Conservation (phyloP, 345 rosid species). For the Nasturtium officinale region DNA sequence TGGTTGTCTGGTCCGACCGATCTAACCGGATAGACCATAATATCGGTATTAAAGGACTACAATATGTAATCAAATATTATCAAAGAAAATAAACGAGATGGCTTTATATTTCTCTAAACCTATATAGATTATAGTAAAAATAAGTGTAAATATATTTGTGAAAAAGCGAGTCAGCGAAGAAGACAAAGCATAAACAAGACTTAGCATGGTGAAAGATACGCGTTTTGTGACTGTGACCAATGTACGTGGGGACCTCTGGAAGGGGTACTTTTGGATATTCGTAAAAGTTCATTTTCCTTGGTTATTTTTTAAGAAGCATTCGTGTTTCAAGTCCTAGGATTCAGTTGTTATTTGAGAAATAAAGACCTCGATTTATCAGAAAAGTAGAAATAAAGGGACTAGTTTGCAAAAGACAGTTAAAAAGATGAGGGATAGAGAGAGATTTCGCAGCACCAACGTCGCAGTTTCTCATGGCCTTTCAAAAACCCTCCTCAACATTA, state of each 20-base stretch:
- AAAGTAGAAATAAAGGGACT: neutral
- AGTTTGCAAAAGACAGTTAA: neutral
- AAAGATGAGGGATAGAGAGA: constrained; percentile 5
- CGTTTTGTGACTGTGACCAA: constrained; percentile 14
- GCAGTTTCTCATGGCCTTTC: constrained; percentile 38
- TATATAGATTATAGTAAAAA: neutral
- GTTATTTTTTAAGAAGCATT: neutral
- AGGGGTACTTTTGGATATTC: neutral
- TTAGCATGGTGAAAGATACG: neutral
- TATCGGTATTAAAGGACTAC: neutral
- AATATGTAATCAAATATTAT: no score
- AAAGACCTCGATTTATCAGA: neutral
- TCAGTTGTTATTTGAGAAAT: neutral
- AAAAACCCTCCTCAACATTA: constrained; percentile 16
- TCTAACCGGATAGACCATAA: neutral
- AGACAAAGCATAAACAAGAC: neutral
- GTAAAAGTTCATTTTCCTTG: neutral
- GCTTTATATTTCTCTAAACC: neutral
- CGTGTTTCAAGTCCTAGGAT: neutral
- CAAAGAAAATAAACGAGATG: no score
- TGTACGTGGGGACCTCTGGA: neutral
- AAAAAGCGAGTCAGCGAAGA: constrained; percentile 1
- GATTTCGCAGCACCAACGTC: constrained; percentile 37
- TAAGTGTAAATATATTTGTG: neutral
- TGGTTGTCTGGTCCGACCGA: neutral